phyloP scores from a whole-genome alignment of 305 asterid genomes.

The Fraxinus floribunda region DNA sequence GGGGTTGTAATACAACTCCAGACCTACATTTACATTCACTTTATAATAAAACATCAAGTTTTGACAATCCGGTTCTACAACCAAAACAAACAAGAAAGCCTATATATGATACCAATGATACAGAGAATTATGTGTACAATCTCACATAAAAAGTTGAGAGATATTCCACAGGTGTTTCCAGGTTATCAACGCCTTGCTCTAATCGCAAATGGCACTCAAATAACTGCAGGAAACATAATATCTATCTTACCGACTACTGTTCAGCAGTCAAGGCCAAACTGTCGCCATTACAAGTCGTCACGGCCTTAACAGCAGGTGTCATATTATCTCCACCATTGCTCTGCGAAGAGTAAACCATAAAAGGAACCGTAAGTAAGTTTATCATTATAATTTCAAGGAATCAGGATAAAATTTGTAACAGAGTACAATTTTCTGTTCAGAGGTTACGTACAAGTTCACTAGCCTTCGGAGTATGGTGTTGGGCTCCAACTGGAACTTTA shows the following conservation, averaged over 20 bases:
- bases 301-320: slow-evolving; percentile 38
- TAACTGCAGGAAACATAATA: neutral
- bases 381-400: neutral
- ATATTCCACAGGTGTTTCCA: slow-evolving; percentile 23
- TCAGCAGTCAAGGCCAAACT: slow-evolving; percentile 26
- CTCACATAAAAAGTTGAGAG: slow-evolving; percentile 20
- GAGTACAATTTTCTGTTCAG: neutral
- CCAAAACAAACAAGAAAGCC: neutral
- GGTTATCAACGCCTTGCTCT: slow-evolving; percentile 15
- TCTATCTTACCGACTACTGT: slow-evolving; percentile 16
- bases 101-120: slow-evolving; percentile 17
- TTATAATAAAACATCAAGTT: neutral
- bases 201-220: slow-evolving; percentile 6
- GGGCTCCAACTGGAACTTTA: slow-evolving; percentile 55
- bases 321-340: slow-evolving; percentile 46
- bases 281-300: slow-evolving; percentile 44
- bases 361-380: neutral
- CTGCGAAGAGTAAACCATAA: slow-evolving; percentile 29
- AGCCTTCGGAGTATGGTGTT: slow-evolving; percentile 43
- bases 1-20: neutral
- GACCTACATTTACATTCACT: neutral
- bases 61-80: neutral
- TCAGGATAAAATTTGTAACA: neutral
- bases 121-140: slow-evolving; percentile 33
- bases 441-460: slow-evolving; percentile 20